Evolutionary conservation across 305 asterid species (phyloP).

Genomic region (Rubia peregrina): DNA sequence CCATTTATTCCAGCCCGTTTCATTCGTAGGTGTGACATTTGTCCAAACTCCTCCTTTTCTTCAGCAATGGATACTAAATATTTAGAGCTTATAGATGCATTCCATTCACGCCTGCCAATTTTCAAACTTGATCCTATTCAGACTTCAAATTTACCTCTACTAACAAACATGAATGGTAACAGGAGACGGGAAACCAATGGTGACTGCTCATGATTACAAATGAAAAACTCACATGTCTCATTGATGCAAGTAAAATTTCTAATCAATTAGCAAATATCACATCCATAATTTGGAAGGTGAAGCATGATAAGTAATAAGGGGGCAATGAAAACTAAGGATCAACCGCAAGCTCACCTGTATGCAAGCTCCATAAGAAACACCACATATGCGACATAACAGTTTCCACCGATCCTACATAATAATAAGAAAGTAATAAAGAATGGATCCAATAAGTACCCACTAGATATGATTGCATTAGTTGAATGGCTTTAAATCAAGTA

Average conservation of each 20-base stretch:
- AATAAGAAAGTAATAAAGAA: constrained; percentile 4
- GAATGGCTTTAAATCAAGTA: neutral
- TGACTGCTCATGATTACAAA: neutral
- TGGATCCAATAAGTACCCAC: neutral
- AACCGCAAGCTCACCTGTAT: constrained; percentile 63
- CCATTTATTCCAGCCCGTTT: too few species aligned
- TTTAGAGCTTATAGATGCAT: too few species aligned
- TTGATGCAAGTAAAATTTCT: neutral
- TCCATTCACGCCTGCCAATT: too few species aligned
- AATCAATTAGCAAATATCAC: neutral
- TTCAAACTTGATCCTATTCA: too few species aligned
- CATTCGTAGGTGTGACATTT: too few species aligned
- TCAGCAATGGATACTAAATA: too few species aligned
- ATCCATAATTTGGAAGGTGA: neutral
- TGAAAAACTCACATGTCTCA: neutral
- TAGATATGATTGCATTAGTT: neutral
- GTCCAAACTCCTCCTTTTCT: too few species aligned
- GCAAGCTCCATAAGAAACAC: constrained; percentile 96
- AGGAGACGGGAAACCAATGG: neutral
- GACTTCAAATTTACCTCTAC: too few species aligned
- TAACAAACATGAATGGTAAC: too few species aligned
- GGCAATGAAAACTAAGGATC: neutral
- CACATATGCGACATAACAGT: constrained; percentile 89
- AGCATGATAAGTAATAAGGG: neutral
- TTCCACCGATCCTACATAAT: constrained; percentile 89